These are phyloP conservation scores for Hapsidospora chrysogenum DNA, from an alignment of 495 filamentous ascomycete genomes.

Conservation along the genomic window DNA sequence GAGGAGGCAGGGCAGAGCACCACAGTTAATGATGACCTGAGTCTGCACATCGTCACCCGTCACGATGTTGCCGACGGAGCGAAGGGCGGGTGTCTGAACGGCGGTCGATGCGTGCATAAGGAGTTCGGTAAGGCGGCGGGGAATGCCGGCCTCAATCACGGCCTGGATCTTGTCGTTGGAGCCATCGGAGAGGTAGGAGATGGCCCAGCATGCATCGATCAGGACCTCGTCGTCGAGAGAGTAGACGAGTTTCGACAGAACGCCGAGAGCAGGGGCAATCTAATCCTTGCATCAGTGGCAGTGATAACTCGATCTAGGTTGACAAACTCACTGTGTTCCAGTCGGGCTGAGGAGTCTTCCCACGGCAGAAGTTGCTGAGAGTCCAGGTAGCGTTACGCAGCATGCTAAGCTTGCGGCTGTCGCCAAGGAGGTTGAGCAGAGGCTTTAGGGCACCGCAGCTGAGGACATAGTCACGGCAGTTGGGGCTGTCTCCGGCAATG, in stretches of 20 bases:
- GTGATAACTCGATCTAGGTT: conserved; percentile 1
- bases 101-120: conserved; percentile 99
- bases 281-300: conserved; percentile 9
- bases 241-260: conserved; percentile 93
- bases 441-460: conserved; percentile 79
- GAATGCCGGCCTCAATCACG: conserved; percentile 96
- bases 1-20: conserved; percentile 76
- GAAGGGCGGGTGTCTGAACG: conserved; percentile 91
- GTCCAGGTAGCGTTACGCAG: conserved; percentile 98
- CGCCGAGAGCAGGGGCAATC: conserved; percentile 93
- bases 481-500: conserved; percentile 96
- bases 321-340: conserved; percentile 80
- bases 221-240: conserved; percentile 96
- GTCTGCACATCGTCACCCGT: conserved; percentile 98
- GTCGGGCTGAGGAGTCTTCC: conserved; percentile 97
- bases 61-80: conserved; percentile 97
- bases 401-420: conserved; percentile 99
- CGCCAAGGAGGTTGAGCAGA: conserved; percentile 73
- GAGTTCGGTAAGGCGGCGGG: conserved; percentile 89
- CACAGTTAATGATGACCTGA: conserved; percentile 98
- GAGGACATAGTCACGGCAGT: conserved; percentile 91
- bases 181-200: conserved; percentile 98
- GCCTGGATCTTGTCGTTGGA: conserved; percentile 99
- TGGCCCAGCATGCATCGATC: conserved; percentile 99
- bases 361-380: conserved; percentile 98